A percentile compares a stretch with the other conserved stretches of the same genome.
Conservation (phyloP, 2,329 filamentous ascomycete species). For the Diaporthe destruens region DNA sequence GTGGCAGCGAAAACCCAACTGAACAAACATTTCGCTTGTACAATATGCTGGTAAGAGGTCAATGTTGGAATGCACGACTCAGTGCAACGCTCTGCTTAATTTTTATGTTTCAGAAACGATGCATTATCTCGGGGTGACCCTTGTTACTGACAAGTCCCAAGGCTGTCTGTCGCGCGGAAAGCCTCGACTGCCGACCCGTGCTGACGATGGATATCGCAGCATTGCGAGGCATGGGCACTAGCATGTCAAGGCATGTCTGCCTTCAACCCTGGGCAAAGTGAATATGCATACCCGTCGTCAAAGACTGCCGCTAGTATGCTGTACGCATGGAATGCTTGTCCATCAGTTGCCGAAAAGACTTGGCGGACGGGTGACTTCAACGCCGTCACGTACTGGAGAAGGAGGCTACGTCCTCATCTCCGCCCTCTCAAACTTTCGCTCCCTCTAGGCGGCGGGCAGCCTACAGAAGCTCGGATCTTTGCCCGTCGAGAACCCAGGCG, state of each 20-base stretch:
- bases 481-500: no score
- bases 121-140: background rate
- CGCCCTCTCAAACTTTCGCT: background rate
- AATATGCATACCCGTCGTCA: background rate
- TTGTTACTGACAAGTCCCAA: background rate
- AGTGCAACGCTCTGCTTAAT: background rate
- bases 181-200: background rate
- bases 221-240: background rate
- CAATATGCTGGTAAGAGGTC: background rate
- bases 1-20: constrained; percentile 7
- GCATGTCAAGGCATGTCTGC: background rate
- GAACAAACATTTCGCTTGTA: background rate
- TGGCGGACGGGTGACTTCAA: background rate
- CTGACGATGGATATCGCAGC: background rate
- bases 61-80: background rate
- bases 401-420: background rate
- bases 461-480: no score
- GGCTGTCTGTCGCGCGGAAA: background rate
- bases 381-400: background rate
- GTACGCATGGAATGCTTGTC: background rate
- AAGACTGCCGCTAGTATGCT: background rate
- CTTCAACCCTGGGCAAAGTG: background rate
- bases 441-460: background rate
- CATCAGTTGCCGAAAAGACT: background rate
- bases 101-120: background rate